Evolutionary conservation across 345 rosid genomes (phyloP).

Genomic region (Syzygium grande): DNA sequence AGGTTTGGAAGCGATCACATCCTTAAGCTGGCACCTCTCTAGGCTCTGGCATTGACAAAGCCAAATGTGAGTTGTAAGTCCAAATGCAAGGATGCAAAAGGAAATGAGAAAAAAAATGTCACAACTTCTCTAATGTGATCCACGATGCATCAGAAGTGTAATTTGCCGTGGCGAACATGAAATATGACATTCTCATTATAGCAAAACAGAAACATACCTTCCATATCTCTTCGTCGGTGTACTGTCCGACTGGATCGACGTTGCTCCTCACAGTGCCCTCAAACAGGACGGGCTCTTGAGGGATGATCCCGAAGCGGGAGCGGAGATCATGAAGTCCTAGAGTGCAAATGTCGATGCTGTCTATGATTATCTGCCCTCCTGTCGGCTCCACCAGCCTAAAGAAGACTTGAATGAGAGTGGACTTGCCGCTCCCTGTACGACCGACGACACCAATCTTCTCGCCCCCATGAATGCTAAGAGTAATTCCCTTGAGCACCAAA

Average conservation of each 20-base stretch:
- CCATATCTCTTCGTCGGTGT: slow-evolving; percentile 89
- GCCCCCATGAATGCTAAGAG: slow-evolving; percentile 67
- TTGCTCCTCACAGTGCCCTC: slow-evolving; percentile 96
- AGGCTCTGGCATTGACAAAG: slow-evolving; percentile 44
- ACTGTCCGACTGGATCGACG: slow-evolving; percentile 72
- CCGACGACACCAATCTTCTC: slow-evolving; percentile 93
- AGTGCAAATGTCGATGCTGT: slow-evolving; percentile 60
- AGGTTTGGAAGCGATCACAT: slow-evolving; percentile 59
- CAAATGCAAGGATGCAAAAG: neutral
- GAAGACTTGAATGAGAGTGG: slow-evolving; percentile 83
- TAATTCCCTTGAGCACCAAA: slow-evolving; percentile 78
- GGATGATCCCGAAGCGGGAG: slow-evolving; percentile 90
- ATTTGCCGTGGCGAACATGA: neutral
- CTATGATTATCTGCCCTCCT: slow-evolving; percentile 72
- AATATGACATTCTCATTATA: neutral
- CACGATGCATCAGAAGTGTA: neutral
- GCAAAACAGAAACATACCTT: slow-evolving; percentile 29
- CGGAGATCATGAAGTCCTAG: slow-evolving; percentile 90
- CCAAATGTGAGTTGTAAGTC: neutral
- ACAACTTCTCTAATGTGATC: neutral
- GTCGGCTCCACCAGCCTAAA: slow-evolving; percentile 91
- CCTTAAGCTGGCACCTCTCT: slow-evolving; percentile 87
- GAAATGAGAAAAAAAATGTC: neutral
- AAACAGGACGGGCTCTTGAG: slow-evolving; percentile 94
- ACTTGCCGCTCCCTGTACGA: slow-evolving; percentile 94